Evolutionary conservation across 768 basidiomycete species (phyloP), one percentile per base, ranked within the genome.

Genomic region (Suillus americanus): DNA sequence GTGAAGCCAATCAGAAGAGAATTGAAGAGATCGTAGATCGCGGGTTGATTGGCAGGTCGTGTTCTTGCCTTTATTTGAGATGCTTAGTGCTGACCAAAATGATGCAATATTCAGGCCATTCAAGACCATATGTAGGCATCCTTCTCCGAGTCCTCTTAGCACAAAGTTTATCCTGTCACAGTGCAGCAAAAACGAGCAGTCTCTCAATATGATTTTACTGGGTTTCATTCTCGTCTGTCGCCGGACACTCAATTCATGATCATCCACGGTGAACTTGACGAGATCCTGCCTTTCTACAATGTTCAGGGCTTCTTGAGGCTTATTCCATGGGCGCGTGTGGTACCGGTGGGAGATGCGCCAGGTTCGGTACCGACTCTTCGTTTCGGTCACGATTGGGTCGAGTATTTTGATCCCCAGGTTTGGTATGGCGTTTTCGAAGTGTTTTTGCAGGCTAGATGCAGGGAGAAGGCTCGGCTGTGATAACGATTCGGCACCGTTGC

Each of bases 341-440:
- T 81, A 0, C 69, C 76, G 62, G 67, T 77, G 2, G 81, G 81
- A 9, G 35, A 61, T 10, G 43, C 62, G 5, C 71, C 71, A 8
- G 81, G 79, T 0, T 46, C 65, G 12, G 70, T 83, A 18, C 76
- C 78, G 28, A 74, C 61, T 61, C 68, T 76, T 33, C 74, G 70
- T 3, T 82, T 83, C 63, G 82, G 82, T 3, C 81, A 82, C 66
- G 67, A 78, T 43, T 83, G 80, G 82, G 79, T 74, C 63, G 82
- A 82, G 66, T 84, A 82, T 66, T 83, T 83, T 62, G 78, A 78
- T 64, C 67, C 79, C 6, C 70, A 72, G 57, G 72, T 81, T 43
- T 83, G 82, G 81, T 66, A 66, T 25, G 75, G 77, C 54, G 79
- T 80, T 7, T 65, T 82, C 1, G 77, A 79, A 62, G 68, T 64